Percentiles rank a stretch among this genome's conserved stretches.
Conservation (phyloP, 2,329 filamentous ascomycete species). For the Huntiella decipiens region DNA sequence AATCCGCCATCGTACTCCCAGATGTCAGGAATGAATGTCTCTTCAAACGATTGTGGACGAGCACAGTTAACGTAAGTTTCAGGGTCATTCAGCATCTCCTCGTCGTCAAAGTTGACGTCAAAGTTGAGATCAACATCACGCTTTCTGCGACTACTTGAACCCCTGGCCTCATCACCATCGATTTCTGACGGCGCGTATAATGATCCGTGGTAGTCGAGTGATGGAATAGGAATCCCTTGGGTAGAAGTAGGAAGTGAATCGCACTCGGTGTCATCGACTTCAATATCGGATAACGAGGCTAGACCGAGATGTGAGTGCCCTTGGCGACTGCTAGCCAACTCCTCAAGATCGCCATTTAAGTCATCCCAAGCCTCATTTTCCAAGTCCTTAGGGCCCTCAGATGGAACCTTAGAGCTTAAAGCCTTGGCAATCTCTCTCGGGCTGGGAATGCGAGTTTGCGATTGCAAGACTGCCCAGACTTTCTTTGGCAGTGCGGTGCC, state of each 20-base stretch:
- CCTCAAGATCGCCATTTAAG: constrained; percentile 3
- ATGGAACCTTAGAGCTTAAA: not conserved
- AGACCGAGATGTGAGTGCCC: not conserved
- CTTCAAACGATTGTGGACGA: constrained; percentile 2
- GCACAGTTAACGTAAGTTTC: constrained; percentile 4
- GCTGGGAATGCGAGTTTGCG: constrained; percentile 6
- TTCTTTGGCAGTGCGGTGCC: constrained; percentile 3
- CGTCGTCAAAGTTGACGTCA: constrained; percentile 7
- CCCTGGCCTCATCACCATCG: constrained; percentile 1
- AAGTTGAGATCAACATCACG: constrained; percentile 5
- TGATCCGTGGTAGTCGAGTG: not conserved
- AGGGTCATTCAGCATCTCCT: constrained; percentile 1
- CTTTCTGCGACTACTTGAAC: constrained; percentile 1
- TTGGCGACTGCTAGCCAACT: not conserved
- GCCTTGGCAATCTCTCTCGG: not conserved
- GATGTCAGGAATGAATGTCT: constrained; percentile 4
- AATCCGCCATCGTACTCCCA: constrained; percentile 5
- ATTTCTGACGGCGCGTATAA: constrained; percentile 1
- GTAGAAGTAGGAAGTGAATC: not conserved
- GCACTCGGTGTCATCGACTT: constrained; percentile 6
- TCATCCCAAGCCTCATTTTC: constrained; percentile 5
- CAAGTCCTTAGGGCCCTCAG: not conserved
- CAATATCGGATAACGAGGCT: constrained; percentile 7
- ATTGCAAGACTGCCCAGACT: constrained; percentile 9
- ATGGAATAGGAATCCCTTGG: constrained; percentile 1